phyloP scores from a whole-genome alignment of 2,329 filamentous ascomycete genomes.

The Rutstroemia sp. region DNA sequence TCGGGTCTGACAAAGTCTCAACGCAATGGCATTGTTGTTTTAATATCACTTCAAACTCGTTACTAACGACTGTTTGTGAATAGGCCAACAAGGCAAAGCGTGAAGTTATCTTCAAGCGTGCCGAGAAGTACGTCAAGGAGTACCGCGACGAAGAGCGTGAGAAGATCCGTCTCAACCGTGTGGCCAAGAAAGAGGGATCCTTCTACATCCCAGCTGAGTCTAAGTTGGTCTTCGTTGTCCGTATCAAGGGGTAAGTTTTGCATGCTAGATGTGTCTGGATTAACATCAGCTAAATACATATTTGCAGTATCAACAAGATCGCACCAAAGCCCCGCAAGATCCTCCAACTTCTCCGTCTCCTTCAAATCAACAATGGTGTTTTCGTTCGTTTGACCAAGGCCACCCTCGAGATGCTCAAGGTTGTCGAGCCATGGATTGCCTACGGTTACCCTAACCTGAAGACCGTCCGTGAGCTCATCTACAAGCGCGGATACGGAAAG shows the following conservation, averaged over 20 bases:
- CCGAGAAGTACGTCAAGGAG: constrained; percentile 99
- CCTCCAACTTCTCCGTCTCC: constrained; percentile 95
- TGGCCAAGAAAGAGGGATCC: constrained; percentile 85
- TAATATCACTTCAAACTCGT: constrained; percentile 11
- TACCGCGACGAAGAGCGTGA: constrained; percentile 98
- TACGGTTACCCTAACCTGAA: constrained; percentile 99
- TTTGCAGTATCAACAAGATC: constrained; percentile 92
- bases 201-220: constrained; percentile 93
- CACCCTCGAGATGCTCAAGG: constrained; percentile 92
- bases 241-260: constrained; percentile 82
- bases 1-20: constrained; percentile 75
- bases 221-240: constrained; percentile 95
- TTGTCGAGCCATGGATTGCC: constrained; percentile 97
- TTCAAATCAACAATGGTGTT: constrained; percentile 99
- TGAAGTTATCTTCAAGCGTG: constrained; percentile 97
- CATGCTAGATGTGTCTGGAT: constrained; percentile 9
- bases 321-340: constrained; percentile 99
- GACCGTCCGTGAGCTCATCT: constrained; percentile 97
- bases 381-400: constrained; percentile 98
- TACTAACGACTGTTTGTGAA: constrained; percentile 34
- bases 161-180: constrained; percentile 87
- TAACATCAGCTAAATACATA: constrained; percentile 25
- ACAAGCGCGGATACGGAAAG: constrained; percentile 99
- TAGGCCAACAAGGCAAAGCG: constrained; percentile 99
- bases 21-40: constrained; percentile 19